Evolutionary conservation across 2,329 filamentous ascomycete species (phyloP).

Genomic region (Cordyceps javanica): DNA sequence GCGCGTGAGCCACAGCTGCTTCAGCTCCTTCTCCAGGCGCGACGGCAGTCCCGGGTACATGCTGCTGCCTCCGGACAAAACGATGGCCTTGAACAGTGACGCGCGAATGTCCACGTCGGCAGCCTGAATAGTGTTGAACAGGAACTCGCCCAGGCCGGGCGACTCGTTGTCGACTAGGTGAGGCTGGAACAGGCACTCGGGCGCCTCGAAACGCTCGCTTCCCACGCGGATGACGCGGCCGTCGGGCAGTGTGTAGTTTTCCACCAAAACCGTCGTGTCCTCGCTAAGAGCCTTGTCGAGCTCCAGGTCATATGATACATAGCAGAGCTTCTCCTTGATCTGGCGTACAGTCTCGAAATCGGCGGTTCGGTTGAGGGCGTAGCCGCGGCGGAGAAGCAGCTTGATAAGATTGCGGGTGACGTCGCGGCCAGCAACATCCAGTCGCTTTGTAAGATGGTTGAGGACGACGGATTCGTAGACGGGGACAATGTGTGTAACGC

Average conservation of each 20-base stretch:
- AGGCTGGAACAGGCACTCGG: conserved; percentile 97
- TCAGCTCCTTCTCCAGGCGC: conserved; percentile 93
- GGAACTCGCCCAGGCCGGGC: conserved; percentile 89
- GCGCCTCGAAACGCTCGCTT: conserved; percentile 94
- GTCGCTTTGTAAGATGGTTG: conserved; percentile 87
- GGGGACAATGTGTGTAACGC: conserved; percentile 96
- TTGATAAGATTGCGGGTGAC: conserved; percentile 98
- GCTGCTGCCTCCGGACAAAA: conserved; percentile 92
- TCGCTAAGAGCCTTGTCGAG: conserved; percentile 93
- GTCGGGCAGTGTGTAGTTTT: conserved; percentile 95
- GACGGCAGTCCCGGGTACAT: conserved; percentile 98
- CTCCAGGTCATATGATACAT: conserved; percentile 96
- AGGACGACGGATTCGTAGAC: conserved; percentile 98
- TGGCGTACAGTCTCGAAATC: conserved; percentile 98
- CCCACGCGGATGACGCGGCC: conserved; percentile 94
- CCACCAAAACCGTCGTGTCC: conserved; percentile 93
- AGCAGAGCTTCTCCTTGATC: conserved; percentile 99
- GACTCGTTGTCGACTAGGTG: conserved; percentile 97
- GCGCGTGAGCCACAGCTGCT: conserved; percentile 94
- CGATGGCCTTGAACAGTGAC: conserved; percentile 94
- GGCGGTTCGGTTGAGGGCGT: conserved; percentile 94
- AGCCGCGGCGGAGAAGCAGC: conserved; percentile 85
- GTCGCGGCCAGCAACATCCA: conserved; percentile 93
- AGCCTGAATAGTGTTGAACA: conserved; percentile 97
- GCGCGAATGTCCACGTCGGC: conserved; percentile 93